Conservation (phyloP, 2,329 filamentous ascomycete genomes). For the Colletotrichum tropicale region DNA sequence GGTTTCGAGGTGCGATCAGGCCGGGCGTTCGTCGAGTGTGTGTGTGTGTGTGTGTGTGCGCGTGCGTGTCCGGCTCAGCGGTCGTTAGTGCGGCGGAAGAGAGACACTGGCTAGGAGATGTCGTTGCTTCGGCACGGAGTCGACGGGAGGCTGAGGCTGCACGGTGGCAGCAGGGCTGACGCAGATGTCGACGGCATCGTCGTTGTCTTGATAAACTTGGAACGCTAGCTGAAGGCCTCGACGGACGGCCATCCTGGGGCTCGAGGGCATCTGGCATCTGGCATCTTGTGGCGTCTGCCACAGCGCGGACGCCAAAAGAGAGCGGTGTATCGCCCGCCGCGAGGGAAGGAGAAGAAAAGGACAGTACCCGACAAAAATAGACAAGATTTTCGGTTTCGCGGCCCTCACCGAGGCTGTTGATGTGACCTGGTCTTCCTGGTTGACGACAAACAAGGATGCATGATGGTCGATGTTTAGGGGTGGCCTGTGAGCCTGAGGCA, state of each 20-base stretch:
- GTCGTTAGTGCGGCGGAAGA: background rate
- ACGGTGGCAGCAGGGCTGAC: background rate
- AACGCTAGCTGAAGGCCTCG: background rate
- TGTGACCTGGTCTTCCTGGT: background rate
- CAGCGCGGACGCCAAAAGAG: background rate
- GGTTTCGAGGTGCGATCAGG: constrained; percentile 8
- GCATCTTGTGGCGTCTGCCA: background rate
- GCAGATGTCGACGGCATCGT: background rate
- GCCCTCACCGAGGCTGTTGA: constrained; percentile 1
- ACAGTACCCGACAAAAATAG: background rate
- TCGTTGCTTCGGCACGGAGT: background rate
- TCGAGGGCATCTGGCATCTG: background rate
- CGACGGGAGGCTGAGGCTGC: background rate
- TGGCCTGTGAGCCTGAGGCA: background rate
- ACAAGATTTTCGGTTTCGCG: background rate
- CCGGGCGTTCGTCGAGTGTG: constrained; percentile 7
- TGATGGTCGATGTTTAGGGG: background rate
- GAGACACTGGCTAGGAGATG: background rate
- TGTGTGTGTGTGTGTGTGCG: too few relatives aligned
- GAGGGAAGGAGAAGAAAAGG: background rate
- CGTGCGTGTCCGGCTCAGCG: background rate
- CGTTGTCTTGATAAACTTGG: background rate
- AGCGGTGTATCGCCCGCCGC: background rate
- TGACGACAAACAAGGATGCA: background rate
- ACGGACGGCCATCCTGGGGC: background rate